Conservation (phyloP, 2,329 filamentous ascomycete species). For the Immersiporthe knoxdaviesiana region DNA sequence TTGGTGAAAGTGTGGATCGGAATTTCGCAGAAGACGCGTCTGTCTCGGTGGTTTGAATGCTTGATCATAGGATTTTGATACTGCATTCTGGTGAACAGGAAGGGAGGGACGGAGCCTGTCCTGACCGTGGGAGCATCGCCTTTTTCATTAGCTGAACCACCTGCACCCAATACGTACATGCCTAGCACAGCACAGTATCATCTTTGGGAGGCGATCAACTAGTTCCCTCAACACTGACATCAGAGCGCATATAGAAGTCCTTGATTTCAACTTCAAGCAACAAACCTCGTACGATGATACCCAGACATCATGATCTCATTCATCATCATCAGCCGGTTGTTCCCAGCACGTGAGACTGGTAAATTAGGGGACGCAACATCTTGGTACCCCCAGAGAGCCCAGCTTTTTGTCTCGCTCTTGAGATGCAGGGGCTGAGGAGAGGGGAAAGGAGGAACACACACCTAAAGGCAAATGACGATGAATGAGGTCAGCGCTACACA, state of each 20-base stretch:
- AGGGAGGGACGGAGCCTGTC: not conserved
- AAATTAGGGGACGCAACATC: not conserved
- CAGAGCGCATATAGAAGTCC: not conserved
- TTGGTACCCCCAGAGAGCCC: not conserved
- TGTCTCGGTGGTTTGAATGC: not conserved
- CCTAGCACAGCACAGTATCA: not conserved
- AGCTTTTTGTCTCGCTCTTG: not conserved
- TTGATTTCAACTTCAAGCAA: not conserved
- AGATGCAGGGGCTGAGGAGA: not conserved
- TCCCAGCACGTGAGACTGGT: not conserved
- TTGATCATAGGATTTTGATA: not conserved
- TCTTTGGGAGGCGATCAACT: not conserved
- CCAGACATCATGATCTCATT: conserved; percentile 22
- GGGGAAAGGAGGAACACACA: not conserved
- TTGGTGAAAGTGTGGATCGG: not conserved
- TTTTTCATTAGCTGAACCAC: not conserved
- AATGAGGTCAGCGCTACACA: conserved; percentile 9
- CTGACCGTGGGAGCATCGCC: not conserved
- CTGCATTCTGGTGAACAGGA: not conserved
- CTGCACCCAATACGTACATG: not conserved
- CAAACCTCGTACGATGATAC: not conserved
- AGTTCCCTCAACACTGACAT: conserved; percentile 14
- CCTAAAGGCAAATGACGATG: conserved; percentile 6
- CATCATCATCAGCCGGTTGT: not conserved
- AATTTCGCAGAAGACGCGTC: not conserved